These are phyloP conservation scores for Nasturtium officinale DNA, from an alignment of 345 rosid genomes.

Conservation along the genomic window DNA sequence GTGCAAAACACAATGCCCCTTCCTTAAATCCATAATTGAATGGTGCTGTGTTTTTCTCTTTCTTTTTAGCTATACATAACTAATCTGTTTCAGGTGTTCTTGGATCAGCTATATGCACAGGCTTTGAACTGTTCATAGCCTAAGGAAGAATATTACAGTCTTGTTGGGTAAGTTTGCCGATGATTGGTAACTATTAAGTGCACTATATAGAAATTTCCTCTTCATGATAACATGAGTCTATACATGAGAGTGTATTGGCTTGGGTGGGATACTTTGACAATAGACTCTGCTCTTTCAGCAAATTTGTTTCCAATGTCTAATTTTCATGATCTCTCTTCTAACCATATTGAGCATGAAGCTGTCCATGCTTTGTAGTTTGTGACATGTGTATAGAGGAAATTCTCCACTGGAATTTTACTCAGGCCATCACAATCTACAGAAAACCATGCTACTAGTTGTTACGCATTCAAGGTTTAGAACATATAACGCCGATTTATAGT, in stretches of 20 bases:
- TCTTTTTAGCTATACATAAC: background rate
- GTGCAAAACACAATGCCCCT: conserved; percentile 33
- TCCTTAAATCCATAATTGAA: conserved; percentile 20
- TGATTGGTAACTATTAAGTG: background rate
- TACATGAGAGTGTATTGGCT: background rate
- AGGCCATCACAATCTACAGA: background rate
- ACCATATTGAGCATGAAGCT: background rate
- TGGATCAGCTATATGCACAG: background rate
- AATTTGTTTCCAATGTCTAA: background rate
- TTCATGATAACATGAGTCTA: background rate
- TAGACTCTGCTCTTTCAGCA: background rate
- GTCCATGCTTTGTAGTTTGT: background rate
- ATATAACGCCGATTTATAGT: background rate
- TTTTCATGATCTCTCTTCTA: background rate
- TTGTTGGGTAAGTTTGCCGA: background rate
- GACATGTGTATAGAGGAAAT: background rate
- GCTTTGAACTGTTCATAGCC: background rate
- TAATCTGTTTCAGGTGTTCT: conserved; percentile 34
- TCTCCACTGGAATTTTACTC: too few species aligned
- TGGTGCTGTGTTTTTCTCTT: background rate
- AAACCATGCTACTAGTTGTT: background rate
- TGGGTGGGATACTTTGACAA: background rate
- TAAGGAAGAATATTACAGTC: conserved; percentile 1
- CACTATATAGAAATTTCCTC: background rate
- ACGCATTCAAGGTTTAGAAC: background rate